Base-by-base conservation (phyloP, 1,139 yeast species). In the Maudiozyma humilis region DNA sequence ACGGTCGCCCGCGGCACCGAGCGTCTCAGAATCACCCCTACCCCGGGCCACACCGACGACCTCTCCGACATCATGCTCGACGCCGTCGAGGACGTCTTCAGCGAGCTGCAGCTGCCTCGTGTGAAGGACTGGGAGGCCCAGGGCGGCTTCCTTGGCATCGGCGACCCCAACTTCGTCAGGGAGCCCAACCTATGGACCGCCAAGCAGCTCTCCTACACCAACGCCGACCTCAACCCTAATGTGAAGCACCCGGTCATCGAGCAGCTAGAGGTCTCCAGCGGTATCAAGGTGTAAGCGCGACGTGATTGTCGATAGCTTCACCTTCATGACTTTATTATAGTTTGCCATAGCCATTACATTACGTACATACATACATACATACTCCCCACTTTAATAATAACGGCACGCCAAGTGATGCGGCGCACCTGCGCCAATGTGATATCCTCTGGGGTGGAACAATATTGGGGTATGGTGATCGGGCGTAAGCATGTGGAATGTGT, bases 1-100 rank as follows among this genome's bases (percentile, higher is more conserved):
- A 91, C 98, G 23, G 98, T 91, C 47, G 84, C 96, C 33, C 82
- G 86, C 59, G 98, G 98, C 49, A 82, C 88, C 53, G 99, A 91
- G 70, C 80, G 98, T 64, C 77, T 91, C 62, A 80, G 99, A 69
- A 82, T 91, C 61, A 91, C 98, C 16, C 97, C 99, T 44, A 89
- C 98, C 36, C 99, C 99, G 35, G 97, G 96, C 45, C 99, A 91
- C 66, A 77, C 79, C 29, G 73, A 79, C 47, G 83, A 82, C 50
- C 73, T 86, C 46, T 75, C 91, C 47, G 86, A 88, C 62, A 75
- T 79, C 52, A 75, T 91, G 56, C 73, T 91, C 48, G 75, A 69
- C 13, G 89, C 96, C 5, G 71, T 93, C 42, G 95, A 87, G 56
- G 75, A 78, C 42, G 88, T 89, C 23, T 91, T 91, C 70, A 72